Percentiles rank a stretch among this genome's conserved stretches.
These are phyloP conservation scores for Sclerotinia borealis DNA, from an alignment of 2,329 filamentous ascomycete species.

Conservation along the genomic window DNA sequence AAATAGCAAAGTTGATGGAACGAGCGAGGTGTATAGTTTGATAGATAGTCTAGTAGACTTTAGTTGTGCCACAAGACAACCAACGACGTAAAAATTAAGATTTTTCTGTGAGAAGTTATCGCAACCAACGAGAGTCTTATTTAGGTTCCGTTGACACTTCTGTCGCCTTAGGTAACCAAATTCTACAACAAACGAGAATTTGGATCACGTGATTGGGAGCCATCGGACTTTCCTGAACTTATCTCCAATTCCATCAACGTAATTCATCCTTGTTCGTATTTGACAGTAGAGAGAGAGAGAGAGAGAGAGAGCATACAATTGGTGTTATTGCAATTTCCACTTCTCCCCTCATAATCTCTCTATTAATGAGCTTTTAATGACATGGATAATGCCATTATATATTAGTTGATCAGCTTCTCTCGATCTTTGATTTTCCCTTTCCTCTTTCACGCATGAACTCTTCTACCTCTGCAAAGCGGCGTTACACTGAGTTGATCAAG, in stretches of 20 bases:
- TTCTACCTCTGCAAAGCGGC: neutral
- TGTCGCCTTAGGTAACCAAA: conserved; percentile 13
- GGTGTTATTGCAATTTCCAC: neutral
- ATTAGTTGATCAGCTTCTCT: neutral
- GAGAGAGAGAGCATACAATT: too few relatives aligned
- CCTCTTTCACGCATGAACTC: neutral
- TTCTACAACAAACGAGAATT: neutral
- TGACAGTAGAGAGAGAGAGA: neutral
- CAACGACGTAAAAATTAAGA: neutral
- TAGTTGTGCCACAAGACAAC: neutral
- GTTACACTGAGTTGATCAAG: neutral
- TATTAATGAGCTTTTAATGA: neutral
- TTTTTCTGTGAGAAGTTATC: conserved; percentile 10
- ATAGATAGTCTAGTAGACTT: neutral
- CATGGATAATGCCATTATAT: neutral
- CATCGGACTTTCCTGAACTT: neutral
- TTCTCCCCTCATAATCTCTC: neutral
- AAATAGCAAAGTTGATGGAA: neutral
- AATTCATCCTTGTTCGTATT: neutral
- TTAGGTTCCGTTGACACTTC: conserved; percentile 2
- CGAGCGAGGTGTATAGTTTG: neutral
- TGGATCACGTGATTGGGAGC: neutral
- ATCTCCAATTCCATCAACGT: neutral
- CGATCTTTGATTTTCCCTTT: neutral
- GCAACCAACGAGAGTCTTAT: conserved; percentile 8